Base-by-base conservation (phyloP, 768 basidiomycete species). In the Leccinum incarnatum region DNA sequence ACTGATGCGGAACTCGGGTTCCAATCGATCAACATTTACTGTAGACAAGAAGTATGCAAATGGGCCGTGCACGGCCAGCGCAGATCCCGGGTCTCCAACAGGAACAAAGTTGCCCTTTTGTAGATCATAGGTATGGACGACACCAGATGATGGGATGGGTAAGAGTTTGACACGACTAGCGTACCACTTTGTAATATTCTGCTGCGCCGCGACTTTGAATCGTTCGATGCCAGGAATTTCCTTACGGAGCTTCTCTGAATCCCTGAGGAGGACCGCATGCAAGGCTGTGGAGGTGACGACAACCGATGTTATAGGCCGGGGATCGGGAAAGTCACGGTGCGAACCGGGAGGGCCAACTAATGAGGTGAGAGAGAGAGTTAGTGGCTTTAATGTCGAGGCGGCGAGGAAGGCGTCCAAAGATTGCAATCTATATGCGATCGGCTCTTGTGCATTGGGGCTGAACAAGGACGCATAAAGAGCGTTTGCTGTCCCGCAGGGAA, bases 401-500 rank as follows among this genome's bases (percentile, higher is more conserved):
- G 69, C 56, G 34, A 89, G 67, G 65, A 80, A 85, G 2, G 83
- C 78, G 17, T 80, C 72, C 10, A 91, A 62, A 3, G 88, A 87
- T 62, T 76, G 78, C 34, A 90, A 75, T 57, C 77, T 80, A 72
- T 84, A 82, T 14, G 71, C 58, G 9, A 68, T 47, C 23, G 73
- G 57, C 15, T 72, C 56, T 53, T 59, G 66, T 15, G 64, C 19
- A 62, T 9, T 67, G 30, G 84, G 81, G 0, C 86, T 86, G 72
- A 89, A 95, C 29, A 94, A 74, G 7, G 91, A 86, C 6, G 83
- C 79, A 72, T 89, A 95, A 34, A 97, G 79, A 0, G 96, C 96
- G 70, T 98, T 98, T 46, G 94, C 95, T n/a, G 94, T 96, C 25
- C 94, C 94, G 52, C 83, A 82, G 4, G 94, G 93, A 47, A 91